Evolutionary conservation across 1,139 yeast genomes (phyloP), one percentile per base, ranked within the genome.

Genomic region (Diutina catenulata): DNA sequence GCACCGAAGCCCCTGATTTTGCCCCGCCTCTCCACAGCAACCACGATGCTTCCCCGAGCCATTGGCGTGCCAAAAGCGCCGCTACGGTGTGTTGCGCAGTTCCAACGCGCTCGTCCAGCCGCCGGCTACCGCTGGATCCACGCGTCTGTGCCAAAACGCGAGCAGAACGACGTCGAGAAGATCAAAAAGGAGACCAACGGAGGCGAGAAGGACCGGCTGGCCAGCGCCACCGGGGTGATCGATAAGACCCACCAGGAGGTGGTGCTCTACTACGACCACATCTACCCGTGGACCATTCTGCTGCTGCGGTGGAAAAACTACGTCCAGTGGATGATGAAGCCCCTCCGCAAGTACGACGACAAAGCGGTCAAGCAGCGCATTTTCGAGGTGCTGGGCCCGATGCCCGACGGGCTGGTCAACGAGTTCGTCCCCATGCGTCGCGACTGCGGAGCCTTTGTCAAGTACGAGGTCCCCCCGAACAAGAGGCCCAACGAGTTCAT

Each of bases 401-500:
- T 73, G 13, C 61, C 61, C 20, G 46, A 43, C 4, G 56, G 48
- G 2, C 52, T 59, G 5, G 55, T 64, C 28, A 46, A 53, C 4
- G 68, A 61, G 31, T 64, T 83, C 26, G 78, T 86, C 13, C 82
- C 94, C 0, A 66, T 82, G 41, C 69, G 60, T 43, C 61, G 94
- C 45, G 98, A 91, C 51, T 95, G 96, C 39, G 97, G 97, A 33
- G 95, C 87, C 1, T 88, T 91, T 64, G 91, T 83, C 25, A 80
- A 80, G 46, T 81, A 80, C 49, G 59, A 62, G 35, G 72, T 79
- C 6, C 88, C 93, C 0, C 60, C 59, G 2, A 64, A 58, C 3
- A 56, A 60, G 36, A 58, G 71, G 2, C 56, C 69, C 4, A 68
- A 72, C 35, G 74, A 73, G 18, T 64, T 79, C 39, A 71, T 75